Conservation (phyloP, 2,329 filamentous ascomycete genomes). For the Venturiaceae sp. region DNA sequence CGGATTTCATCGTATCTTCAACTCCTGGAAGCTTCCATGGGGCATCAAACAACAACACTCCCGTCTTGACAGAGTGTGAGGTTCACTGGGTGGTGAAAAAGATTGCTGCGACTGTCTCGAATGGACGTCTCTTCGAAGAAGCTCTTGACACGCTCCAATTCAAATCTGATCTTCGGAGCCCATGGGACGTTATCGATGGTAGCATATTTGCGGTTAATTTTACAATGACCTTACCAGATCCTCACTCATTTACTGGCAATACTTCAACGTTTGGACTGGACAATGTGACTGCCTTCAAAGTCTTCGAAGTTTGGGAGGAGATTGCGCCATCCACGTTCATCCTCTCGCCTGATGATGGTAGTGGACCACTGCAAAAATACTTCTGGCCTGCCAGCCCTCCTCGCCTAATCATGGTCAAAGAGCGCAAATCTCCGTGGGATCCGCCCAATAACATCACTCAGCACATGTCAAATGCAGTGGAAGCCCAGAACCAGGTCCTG, state of each 20-base stretch:
- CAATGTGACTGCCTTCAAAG: not conserved
- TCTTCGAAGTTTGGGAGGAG: not conserved
- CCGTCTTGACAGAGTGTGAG: constrained; percentile 3
- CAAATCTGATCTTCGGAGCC: not conserved
- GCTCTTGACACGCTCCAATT: not conserved
- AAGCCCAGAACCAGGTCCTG: not conserved
- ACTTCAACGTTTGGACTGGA: not conserved
- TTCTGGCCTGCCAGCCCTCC: not conserved
- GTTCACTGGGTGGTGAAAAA: constrained; percentile 4
- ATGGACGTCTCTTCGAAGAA: not conserved
- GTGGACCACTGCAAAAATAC: not conserved
- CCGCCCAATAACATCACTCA: not conserved
- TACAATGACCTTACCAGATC: not conserved
- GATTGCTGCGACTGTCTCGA: not conserved
- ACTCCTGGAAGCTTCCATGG: not conserved
- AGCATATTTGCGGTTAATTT: not conserved
- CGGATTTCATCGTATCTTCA: constrained; percentile 5
- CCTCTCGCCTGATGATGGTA: not conserved
- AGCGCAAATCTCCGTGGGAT: not conserved
- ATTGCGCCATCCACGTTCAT: not conserved
- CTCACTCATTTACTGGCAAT: not conserved
- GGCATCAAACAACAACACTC: not conserved
- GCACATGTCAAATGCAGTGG: not conserved
- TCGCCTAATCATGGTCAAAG: not conserved
- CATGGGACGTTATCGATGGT: not conserved